Conservation (phyloP, 495 filamentous ascomycete species). For the Annulohypoxylon maeteangense region DNA sequence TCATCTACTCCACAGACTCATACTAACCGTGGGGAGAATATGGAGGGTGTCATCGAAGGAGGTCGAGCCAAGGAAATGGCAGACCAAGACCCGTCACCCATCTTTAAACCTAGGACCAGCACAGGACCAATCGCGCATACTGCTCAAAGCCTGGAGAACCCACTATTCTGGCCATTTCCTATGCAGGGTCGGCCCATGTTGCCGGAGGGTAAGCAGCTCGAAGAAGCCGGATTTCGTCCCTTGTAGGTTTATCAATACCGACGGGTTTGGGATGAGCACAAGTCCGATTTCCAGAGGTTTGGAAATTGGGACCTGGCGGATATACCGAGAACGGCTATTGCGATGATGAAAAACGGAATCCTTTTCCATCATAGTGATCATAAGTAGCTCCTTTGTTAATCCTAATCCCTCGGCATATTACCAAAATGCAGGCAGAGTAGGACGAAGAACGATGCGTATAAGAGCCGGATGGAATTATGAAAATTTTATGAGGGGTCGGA, state of each 20-base stretch:
- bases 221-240: slow-evolving; percentile 59
- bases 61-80: slow-evolving; percentile 20
- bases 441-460: neutral
- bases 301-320: neutral
- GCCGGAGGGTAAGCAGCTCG: slow-evolving; percentile 53
- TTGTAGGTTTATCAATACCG: slow-evolving; percentile 32
- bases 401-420: neutral
- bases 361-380: neutral
- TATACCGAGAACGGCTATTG: neutral
- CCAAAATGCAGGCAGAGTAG: neutral
- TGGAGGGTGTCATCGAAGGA: slow-evolving; percentile 38
- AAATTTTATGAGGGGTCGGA: neutral
- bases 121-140: slow-evolving; percentile 14
- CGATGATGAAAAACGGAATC: neutral
- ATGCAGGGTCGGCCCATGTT: slow-evolving; percentile 65
- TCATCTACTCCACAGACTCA: slow-evolving; percentile 15
- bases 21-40: slow-evolving; percentile 32
- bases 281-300: neutral
- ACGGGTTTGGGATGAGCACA: neutral
- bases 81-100: slow-evolving; percentile 28
- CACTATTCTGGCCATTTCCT: slow-evolving; percentile 66
- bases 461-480: neutral
- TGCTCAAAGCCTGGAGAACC: slow-evolving; percentile 50
- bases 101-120: neutral
- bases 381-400: neutral